Conservation (phyloP, 495 filamentous ascomycete genomes). For the Penicillium longicatenatum region DNA sequence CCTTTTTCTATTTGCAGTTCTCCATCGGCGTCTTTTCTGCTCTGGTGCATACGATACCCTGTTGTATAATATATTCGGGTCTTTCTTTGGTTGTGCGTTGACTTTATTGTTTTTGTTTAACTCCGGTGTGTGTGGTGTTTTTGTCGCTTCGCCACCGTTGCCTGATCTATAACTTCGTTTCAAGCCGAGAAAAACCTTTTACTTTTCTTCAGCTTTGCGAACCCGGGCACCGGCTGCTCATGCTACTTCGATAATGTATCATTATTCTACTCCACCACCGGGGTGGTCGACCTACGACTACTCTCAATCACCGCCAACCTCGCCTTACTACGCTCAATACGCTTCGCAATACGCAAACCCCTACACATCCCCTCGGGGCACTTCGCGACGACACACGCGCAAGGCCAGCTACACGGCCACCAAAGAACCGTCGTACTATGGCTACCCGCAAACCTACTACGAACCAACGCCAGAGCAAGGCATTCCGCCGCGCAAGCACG, state of each 20-base stretch:
- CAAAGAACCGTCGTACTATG: slow-evolving; percentile 44
- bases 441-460: slow-evolving; percentile 42
- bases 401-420: slow-evolving; percentile 51
- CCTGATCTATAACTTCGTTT: neutral
- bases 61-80: slow-evolving; percentile 54
- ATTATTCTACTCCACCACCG: slow-evolving; percentile 49
- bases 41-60: slow-evolving; percentile 48
- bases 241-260: slow-evolving; percentile 54
- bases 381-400: slow-evolving; percentile 47
- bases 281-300: slow-evolving; percentile 55
- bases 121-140: slow-evolving; percentile 22
- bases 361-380: slow-evolving; percentile 40
- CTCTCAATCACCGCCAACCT: slow-evolving; percentile 52
- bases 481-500: slow-evolving; percentile 54
- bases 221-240: slow-evolving; percentile 21
- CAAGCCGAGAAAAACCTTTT: neutral
- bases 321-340: slow-evolving; percentile 52
- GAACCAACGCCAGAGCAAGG: slow-evolving; percentile 50
- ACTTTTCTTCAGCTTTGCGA: slow-evolving; percentile 12
- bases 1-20: slow-evolving; percentile 12
- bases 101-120: slow-evolving; percentile 23
- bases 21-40: slow-evolving; percentile 41
- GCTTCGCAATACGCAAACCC: slow-evolving; percentile 45
- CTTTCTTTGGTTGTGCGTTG: slow-evolving; percentile 29
- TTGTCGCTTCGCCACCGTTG: slow-evolving; percentile 7